Conservation (phyloP, 2,329 filamentous ascomycete genomes). For the Salinomyces thailandicus region DNA sequence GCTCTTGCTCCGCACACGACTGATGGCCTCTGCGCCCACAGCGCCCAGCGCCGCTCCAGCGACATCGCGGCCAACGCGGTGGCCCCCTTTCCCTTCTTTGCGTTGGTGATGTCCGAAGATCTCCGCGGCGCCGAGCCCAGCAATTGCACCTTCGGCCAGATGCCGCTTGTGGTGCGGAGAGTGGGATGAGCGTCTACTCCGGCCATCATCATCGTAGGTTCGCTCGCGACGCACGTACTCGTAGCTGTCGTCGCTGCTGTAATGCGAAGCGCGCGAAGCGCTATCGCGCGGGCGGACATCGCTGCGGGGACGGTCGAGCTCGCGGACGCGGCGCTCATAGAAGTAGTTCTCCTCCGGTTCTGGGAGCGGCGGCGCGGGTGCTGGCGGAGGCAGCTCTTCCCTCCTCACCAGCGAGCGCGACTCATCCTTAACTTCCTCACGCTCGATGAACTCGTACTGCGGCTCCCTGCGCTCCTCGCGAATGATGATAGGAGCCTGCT, state of each 20-base stretch:
- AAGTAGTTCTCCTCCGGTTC: conserved; percentile 48
- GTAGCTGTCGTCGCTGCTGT: conserved; percentile 52
- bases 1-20: conserved; percentile 35
- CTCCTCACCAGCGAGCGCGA: conserved; percentile 33
- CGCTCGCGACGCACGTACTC: conserved; percentile 46
- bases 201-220: conserved; percentile 28
- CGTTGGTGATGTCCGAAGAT: conserved; percentile 49
- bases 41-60: conserved; percentile 53
- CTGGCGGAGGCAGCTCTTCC: conserved; percentile 28
- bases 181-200: conserved; percentile 1
- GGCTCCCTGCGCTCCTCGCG: conserved; percentile 41
- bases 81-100: conserved; percentile 44
- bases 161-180: conserved; percentile 44
- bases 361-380: conserved; percentile 18
- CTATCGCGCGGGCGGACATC: conserved; percentile 44
- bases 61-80: conserved; percentile 42
- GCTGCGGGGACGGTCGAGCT: conserved; percentile 41
- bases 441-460: conserved; percentile 50
- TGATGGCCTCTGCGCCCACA: conserved; percentile 49
- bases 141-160: conserved; percentile 52
- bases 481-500: conserved; percentile 42
- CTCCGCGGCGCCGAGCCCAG: conserved; percentile 51
- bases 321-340: conserved; percentile 47
- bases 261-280: conserved; percentile 38
- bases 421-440: conserved; percentile 42